phyloP scores from a whole-genome alignment of 2,329 filamentous ascomycete genomes.

The Xylariaceae sp. region DNA sequence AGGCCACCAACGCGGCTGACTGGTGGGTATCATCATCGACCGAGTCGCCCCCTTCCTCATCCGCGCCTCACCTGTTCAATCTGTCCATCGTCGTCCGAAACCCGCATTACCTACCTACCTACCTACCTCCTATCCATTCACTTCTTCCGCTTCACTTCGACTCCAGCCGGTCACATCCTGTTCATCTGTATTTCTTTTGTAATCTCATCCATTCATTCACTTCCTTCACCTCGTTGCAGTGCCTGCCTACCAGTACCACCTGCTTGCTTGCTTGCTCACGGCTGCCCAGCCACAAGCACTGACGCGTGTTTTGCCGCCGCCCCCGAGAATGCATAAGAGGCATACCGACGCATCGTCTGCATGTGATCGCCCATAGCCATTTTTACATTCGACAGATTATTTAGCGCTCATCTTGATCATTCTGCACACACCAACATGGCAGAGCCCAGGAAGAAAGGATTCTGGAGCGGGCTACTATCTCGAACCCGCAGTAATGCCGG shows the following conservation, averaged over 20 bases:
- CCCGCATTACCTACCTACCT: no score
- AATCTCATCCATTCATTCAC: no score
- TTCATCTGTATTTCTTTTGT: no score
- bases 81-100: no score
- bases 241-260: not conserved
- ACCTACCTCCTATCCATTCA: no score
- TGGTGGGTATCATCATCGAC: no score
- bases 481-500: conserved; percentile 41
- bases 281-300: conserved; percentile 24
- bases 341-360: conserved; percentile 7
- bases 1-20: no score
- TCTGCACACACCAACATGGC: conserved; percentile 18
- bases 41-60: no score
- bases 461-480: conserved; percentile 44
- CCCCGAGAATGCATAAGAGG: conserved; percentile 18
- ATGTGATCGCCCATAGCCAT: not conserved
- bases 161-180: no score
- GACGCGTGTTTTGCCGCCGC: conserved; percentile 22
- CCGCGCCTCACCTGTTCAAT: no score
- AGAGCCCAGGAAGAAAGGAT: conserved; percentile 38
- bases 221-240: not conserved
- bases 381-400: not conserved
- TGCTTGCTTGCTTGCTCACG: no score
- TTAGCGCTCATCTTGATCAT: conserved; percentile 6
- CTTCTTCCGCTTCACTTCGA: no score